Base-by-base conservation (phyloP, 192 early-diverging fungal species). In the Backusella tuberculispora region DNA sequence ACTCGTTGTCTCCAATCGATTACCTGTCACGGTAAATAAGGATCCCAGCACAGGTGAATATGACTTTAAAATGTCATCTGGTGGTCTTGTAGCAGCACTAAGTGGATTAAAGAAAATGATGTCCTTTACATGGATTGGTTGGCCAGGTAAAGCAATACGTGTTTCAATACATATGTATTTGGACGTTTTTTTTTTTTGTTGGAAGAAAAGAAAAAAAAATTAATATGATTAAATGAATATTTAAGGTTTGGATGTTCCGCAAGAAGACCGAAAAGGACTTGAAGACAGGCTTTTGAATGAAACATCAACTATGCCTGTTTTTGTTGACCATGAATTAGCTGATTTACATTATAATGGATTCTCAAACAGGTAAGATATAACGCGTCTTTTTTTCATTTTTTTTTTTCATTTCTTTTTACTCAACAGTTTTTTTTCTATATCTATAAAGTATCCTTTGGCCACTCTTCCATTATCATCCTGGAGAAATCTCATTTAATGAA, bases 401-500 rank as follows among this genome's bases (percentile, higher is more conserved):
- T 14, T 9, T 6, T 13, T 24, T 70, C 4, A 65, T 3, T 21
- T 24, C 24, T 66, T 13, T 38, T 66, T 38, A 26, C 29, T 34
- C 29, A 34, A 34, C 0, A n/a, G n/a, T 47, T n/a, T 3, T 46
- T 45, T 2, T 70, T 53, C 10, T 46, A 37, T 64, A 60, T 64
- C 21, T 41, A 19, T 21, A 43, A 80, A 95, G 94, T 77, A 98
- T 99, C 70, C 90, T 99, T 46, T 98, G 97, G 98, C 98, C 98
- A 6, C 85, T 99, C 65, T 99, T 99, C 87, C 98, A 99, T 83
- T 99, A 99, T 83, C 96, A 99, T 77, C 96, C 97, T 10, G 96
- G 97, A 63, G 98, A 99, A 85, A 97, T 99, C 77, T 89, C 92
- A 6, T 99, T 99, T 76, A 92, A 96, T 81, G 93, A 96, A 78